These are phyloP conservation scores for Rhododendron mucronatum DNA, from an alignment of 148 eudicot genomes.

Conservation along the genomic window DNA sequence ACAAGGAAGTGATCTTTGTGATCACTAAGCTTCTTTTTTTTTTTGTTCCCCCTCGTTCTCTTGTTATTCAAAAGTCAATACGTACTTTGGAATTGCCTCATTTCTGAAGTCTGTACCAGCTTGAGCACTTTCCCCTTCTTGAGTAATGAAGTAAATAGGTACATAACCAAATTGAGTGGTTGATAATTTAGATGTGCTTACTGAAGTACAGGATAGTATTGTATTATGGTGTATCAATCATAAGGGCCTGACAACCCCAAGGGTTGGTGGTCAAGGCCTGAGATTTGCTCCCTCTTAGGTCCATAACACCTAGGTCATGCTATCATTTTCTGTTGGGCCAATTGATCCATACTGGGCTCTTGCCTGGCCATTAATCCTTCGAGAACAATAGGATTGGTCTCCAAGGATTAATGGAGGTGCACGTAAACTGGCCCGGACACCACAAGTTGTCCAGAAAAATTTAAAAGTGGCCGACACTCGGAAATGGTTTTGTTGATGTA, in stretches of 20 bases:
- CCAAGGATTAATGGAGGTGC: not conserved
- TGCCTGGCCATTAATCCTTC: not conserved
- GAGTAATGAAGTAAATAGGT: not conserved
- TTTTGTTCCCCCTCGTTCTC: not conserved
- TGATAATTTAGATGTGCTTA: not conserved
- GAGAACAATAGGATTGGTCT: not conserved
- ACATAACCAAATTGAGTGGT: not conserved
- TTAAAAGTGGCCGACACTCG: not conserved
- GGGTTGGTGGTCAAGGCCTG: not conserved
- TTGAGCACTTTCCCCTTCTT: not conserved
- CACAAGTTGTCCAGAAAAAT: not conserved
- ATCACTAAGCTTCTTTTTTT: not conserved
- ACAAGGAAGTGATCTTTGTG: not conserved
- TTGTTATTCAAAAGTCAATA: not conserved
- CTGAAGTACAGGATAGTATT: not conserved
- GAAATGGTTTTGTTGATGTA: not conserved
- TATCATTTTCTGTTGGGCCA: not conserved
- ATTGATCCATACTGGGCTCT: not conserved
- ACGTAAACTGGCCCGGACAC: not conserved
- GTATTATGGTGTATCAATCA: not conserved
- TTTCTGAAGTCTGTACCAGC: not conserved
- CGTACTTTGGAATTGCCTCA: not conserved
- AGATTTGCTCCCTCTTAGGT: not conserved
- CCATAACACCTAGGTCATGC: not conserved
- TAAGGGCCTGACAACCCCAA: not conserved